Base-by-base conservation (phyloP, 306 rosid species). In the Lathyrus tuberosus region DNA sequence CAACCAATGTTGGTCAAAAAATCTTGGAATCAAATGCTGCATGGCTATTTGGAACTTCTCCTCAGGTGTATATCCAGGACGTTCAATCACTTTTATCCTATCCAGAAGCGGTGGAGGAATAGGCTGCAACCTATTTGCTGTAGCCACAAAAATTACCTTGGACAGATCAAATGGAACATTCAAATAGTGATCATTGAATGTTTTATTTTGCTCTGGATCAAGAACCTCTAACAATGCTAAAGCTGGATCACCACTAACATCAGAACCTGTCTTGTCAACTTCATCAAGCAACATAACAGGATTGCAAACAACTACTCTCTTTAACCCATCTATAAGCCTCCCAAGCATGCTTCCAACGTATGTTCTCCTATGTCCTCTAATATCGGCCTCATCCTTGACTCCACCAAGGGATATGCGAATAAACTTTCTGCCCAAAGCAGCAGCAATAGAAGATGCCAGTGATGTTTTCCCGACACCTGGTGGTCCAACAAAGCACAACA, bases 271-370 rank as follows among this genome's bases (percentile, higher is more conserved):
- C 91, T 95, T 95, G 91, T 95, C 99, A 73, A 95, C 89, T 80
- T 95, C 99, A 82, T 95, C 99, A 46, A 95, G 88, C 76, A 95
- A 89, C 95, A 95, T 95, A 71, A 95, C 95, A 3, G 99, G 97
- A 78, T 95, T 95, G 86, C 92, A 89, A 58, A 91, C 99, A 73
- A 82, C 86, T 68, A 87, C 91, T 89, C 78, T 87, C 97, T 94
- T 95, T 74, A 95, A 72, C 65, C 99, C 97, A 31, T 95, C 99
- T 80, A 95, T 89, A 63, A 95, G 97, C 74, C 99, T 83, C 60
- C 99, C 99, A 37, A 97, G 97, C 99, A 95, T 95, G 88, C 99
- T 95, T 84, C 99, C 99, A 79, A 95, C 91, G 78, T 95, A 95
- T 51, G 99, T 95, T 87, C 99, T 91, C 87, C 99, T 83, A 74